These are phyloP conservation scores for Wolfiporia cocos DNA, from an alignment of 1,284 basidiomycete genomes.

Conservation along the genomic window DNA sequence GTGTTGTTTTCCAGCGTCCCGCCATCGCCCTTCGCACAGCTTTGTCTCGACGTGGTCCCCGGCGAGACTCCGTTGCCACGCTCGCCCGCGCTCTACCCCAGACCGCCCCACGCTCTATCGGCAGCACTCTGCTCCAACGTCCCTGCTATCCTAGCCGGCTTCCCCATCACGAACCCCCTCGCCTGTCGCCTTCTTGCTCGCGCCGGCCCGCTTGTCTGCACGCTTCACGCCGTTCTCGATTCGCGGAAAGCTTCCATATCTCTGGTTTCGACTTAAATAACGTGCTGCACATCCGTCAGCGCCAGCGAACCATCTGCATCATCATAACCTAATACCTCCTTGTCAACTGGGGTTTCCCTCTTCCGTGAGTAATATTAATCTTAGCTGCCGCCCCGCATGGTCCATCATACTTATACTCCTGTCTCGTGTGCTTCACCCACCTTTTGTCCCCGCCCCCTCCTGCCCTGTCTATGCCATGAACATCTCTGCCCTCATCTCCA, in stretches of 20 bases:
- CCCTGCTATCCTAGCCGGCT: too few species aligned
- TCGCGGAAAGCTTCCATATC: constrained; percentile 1
- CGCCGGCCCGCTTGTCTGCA: constrained; percentile 1
- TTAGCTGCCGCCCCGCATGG: neutral
- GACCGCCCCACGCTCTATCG: neutral
- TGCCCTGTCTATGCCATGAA: constrained; percentile 14
- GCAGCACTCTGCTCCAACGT: neutral
- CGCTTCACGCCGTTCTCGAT: neutral
- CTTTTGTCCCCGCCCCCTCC: constrained; percentile 3
- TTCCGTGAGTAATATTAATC: too few species aligned
- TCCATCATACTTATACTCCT: constrained; percentile 7
- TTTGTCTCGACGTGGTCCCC: neutral
- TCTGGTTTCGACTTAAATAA: constrained; percentile 1
- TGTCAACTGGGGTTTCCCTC: neutral
- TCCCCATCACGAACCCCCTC: constrained; percentile 3
- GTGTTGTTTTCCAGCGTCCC: neutral
- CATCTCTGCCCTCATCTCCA: constrained; percentile 5
- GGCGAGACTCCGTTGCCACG: neutral
- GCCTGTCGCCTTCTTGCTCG: neutral
- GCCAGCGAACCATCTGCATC: neutral
- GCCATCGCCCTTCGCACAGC: neutral
- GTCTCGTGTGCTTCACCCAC: constrained; percentile 3
- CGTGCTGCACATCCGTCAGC: neutral
- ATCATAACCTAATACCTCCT: neutral
- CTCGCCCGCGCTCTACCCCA: neutral